Conservation (phyloP, 257 asterid genomes). For the Mentha longifolia region DNA sequence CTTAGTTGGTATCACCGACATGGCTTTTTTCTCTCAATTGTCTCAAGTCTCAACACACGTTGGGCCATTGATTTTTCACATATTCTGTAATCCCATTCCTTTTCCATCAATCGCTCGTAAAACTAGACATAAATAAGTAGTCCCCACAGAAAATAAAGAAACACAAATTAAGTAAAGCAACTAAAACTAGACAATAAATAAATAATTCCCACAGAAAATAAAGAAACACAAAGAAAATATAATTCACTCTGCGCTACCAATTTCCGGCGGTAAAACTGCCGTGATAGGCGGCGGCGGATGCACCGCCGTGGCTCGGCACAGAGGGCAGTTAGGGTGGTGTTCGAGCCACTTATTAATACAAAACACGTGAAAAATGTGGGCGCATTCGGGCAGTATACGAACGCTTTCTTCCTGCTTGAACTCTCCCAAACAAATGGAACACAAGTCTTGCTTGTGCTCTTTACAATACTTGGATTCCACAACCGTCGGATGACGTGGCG, state of each 20-base stretch:
- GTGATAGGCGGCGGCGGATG: constrained; percentile 1
- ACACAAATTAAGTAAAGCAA: no score
- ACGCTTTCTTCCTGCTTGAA: constrained; percentile 41
- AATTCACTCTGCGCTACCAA: no score
- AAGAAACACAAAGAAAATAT: no score
- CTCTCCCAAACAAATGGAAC: constrained; percentile 53
- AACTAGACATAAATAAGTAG: no score
- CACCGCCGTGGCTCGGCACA: constrained; percentile 53
- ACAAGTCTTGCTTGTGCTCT: constrained; percentile 45
- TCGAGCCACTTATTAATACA: constrained; percentile 57
- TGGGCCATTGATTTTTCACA: no score
- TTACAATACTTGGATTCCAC: constrained; percentile 35
- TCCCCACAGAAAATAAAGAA: not conserved
- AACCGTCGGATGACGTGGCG: constrained; percentile 28
- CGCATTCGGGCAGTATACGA: constrained; percentile 42
- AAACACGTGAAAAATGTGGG: constrained; percentile 41
- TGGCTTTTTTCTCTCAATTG: no score
- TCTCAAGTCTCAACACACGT: no score
- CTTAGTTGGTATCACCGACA: no score
- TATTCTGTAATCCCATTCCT: no score
- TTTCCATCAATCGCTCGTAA: no score
- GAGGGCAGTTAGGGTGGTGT: constrained; percentile 55
- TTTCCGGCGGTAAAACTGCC: not conserved
- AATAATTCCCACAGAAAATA: not conserved
- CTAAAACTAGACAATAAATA: no score